phyloP scores from a whole-genome alignment of 2,329 filamentous ascomycete genomes.

The Penicillium sp. region DNA sequence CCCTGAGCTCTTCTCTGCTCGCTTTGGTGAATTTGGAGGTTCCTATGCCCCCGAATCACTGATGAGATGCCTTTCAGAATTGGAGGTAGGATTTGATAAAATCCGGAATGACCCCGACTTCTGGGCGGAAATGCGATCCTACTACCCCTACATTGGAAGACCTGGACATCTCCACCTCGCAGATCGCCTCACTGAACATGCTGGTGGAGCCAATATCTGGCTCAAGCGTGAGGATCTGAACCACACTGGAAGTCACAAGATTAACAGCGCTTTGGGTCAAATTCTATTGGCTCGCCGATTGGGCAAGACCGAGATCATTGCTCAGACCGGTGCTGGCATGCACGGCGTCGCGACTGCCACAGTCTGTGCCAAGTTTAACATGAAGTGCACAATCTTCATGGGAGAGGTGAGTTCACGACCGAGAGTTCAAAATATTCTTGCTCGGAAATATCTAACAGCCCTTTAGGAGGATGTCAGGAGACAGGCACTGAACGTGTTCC shows the following conservation, averaged over 20 bases:
- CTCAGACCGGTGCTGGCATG: slow-evolving; percentile 95
- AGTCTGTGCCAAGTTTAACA: slow-evolving; percentile 92
- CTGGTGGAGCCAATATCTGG: slow-evolving; percentile 92
- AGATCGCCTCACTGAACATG: slow-evolving; percentile 79
- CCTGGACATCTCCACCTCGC: slow-evolving; percentile 87
- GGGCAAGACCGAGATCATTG: slow-evolving; percentile 94
- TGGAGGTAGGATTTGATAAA: slow-evolving; percentile 84
- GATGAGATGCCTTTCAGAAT: slow-evolving; percentile 86
- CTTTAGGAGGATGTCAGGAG: slow-evolving; percentile 85
- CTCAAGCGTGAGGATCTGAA: slow-evolving; percentile 96
- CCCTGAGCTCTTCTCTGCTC: slow-evolving; percentile 25
- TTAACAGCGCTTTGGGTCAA: slow-evolving; percentile 95
- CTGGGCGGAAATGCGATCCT: slow-evolving; percentile 91
- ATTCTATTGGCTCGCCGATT: slow-evolving; percentile 82
- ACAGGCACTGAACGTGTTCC: slow-evolving; percentile 96
- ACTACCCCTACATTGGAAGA: slow-evolving; percentile 92
- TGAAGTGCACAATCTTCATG: slow-evolving; percentile 98
- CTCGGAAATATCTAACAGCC: slow-evolving; percentile 59
- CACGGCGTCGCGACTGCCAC: slow-evolving; percentile 96
- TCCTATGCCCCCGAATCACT: slow-evolving; percentile 97
- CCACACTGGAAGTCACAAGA: slow-evolving; percentile 96
- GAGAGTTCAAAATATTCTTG: too few relatives aligned
- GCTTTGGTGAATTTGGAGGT: slow-evolving; percentile 90
- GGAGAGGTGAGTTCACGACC: slow-evolving; percentile 78
- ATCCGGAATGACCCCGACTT: slow-evolving; percentile 83